These are phyloP conservation scores for Plantago elongata DNA, from an alignment of 257 asterid genomes.

Conservation along the genomic window DNA sequence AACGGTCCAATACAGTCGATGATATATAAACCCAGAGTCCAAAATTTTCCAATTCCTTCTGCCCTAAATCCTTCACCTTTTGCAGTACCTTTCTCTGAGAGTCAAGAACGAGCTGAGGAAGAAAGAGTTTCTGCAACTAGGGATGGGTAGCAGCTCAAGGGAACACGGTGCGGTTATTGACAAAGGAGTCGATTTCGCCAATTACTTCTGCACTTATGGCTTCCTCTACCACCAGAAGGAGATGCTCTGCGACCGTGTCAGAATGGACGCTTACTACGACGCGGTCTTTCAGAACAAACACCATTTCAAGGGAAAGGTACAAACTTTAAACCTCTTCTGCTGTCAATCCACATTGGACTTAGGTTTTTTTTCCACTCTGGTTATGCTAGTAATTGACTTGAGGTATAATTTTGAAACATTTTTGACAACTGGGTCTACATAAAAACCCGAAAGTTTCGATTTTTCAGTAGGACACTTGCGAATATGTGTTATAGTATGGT, in stretches of 20 bases:
- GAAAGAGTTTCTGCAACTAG: background rate
- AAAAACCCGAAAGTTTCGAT: too few species aligned
- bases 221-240: constrained; percentile 97
- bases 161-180: constrained; percentile 44
- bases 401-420: too few species aligned
- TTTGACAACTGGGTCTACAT: too few species aligned
- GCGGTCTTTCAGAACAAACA: constrained; percentile 74
- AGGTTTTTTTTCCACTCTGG: background rate
- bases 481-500: too few species aligned
- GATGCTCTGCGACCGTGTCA: constrained; percentile 96
- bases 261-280: constrained; percentile 94
- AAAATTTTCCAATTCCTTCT: background rate
- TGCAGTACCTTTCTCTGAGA: too few species aligned
- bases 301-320: constrained; percentile 82
- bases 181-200: constrained; percentile 90
- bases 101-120: too few species aligned
- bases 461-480: too few species aligned
- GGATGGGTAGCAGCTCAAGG: constrained; percentile 67
- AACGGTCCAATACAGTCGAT: background rate
- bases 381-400: too few species aligned
- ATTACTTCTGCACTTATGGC: constrained; percentile 92
- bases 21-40: background rate
- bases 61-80: constrained; percentile 4
- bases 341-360: background rate
- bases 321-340: too few species aligned